phyloP scores from a whole-genome alignment of 2,329 filamentous ascomycete genomes.

The Talaromyces sp. region DNA sequence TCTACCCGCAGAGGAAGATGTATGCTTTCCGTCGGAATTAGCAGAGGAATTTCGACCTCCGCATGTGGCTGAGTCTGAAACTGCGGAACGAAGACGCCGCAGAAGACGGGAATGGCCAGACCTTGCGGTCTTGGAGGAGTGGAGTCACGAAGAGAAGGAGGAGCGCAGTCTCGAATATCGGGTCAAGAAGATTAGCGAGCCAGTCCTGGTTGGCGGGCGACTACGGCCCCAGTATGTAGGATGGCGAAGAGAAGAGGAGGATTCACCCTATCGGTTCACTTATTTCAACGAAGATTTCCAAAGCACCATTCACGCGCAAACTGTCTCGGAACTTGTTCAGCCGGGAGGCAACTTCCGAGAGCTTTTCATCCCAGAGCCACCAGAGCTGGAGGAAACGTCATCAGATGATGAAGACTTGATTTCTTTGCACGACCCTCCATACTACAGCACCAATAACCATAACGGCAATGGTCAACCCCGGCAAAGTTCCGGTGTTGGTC shows the following conservation, averaged over 20 bases:
- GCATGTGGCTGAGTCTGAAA: slow-evolving; percentile 41
- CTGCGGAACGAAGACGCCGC: slow-evolving; percentile 47
- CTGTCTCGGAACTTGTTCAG: slow-evolving; percentile 86
- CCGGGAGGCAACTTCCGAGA: slow-evolving; percentile 78
- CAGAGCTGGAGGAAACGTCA: slow-evolving; percentile 66
- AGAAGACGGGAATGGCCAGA: slow-evolving; percentile 80
- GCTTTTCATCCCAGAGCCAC: slow-evolving; percentile 84
- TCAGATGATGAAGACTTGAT: slow-evolving; percentile 51
- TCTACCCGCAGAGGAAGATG: slow-evolving; percentile 72
- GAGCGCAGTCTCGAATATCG: slow-evolving; percentile 74
- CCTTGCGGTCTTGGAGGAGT: slow-evolving; percentile 75
- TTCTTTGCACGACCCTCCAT: slow-evolving; percentile 7
- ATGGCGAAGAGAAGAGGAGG: slow-evolving; percentile 86
- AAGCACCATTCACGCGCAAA: slow-evolving; percentile 93
- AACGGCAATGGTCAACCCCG: slow-evolving; percentile 21
- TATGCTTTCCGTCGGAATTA: slow-evolving; percentile 84
- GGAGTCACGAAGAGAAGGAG: slow-evolving; percentile 87
- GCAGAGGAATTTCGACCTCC: slow-evolving; percentile 64
- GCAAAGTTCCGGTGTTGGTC: background rate
- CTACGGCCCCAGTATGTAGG: slow-evolving; percentile 71
- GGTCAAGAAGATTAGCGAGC: slow-evolving; percentile 88
- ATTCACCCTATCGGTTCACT: slow-evolving; percentile 89
- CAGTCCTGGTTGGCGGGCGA: slow-evolving; percentile 83
- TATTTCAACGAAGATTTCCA: slow-evolving; percentile 98
- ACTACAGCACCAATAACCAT: slow-evolving; percentile 7